Percentiles rank a stretch among this genome's conserved stretches.
Conservation (phyloP, 169 alveolate species). For the Eimeria maxima region DNA sequence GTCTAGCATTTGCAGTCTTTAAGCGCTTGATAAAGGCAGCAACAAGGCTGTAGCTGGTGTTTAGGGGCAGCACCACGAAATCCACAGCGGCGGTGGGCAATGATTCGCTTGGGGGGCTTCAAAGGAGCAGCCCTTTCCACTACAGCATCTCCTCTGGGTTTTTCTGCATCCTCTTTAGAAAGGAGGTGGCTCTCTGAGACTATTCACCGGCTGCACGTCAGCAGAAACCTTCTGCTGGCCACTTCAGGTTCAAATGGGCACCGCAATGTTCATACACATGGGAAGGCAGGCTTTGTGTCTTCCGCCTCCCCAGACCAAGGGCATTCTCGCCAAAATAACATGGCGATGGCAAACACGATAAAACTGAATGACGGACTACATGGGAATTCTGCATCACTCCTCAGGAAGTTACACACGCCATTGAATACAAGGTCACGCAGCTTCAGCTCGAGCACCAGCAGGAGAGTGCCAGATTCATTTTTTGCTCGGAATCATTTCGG, state of each 20-base stretch:
- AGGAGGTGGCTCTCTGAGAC: neutral
- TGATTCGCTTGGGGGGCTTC: neutral
- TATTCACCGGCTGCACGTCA: neutral
- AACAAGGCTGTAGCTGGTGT: neutral
- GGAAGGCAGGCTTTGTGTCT: neutral
- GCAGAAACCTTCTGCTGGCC: neutral
- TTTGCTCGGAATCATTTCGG: slow-evolving; percentile 86
- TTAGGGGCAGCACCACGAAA: neutral
- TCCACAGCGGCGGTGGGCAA: neutral
- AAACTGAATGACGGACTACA: neutral
- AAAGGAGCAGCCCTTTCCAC: neutral
- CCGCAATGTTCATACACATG: neutral
- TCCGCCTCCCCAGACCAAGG: neutral
- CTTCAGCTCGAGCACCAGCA: slow-evolving; percentile 8
- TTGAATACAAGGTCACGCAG: neutral
- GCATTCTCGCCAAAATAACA: neutral
- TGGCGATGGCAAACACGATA: neutral
- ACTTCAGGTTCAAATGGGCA: neutral
- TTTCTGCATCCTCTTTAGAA: neutral
- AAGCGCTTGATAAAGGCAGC: neutral
- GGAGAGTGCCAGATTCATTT: neutral
- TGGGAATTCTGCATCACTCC: neutral
- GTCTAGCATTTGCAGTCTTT: neutral
- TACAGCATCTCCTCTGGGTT: neutral
- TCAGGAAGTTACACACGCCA: neutral